Conservation (phyloP, 108 stramenopile genomes). For the Nannochloropsis granulata region DNA sequence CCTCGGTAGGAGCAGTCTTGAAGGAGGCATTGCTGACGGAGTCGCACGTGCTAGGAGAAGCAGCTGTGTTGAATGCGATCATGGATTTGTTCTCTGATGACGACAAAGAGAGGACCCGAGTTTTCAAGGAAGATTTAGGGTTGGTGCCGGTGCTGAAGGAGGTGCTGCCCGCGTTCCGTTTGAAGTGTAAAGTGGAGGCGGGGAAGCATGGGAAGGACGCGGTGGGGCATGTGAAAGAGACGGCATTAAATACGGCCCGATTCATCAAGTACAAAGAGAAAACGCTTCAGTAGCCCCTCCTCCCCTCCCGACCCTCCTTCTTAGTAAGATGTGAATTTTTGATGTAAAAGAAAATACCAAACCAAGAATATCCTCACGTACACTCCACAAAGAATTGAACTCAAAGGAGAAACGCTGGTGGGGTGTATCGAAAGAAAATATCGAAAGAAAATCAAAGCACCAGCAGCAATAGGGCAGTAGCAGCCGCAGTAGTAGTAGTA, state of each 20-base stretch:
- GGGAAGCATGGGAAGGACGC: neutral
- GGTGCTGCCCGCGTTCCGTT: neutral
- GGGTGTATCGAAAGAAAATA: no score
- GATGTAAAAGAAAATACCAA: no score
- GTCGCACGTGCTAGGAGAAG: neutral
- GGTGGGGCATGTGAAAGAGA: neutral
- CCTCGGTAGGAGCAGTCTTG: neutral
- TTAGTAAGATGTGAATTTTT: no score
- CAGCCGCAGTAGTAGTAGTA: no score
- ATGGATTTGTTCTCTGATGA: neutral
- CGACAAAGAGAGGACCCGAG: neutral
- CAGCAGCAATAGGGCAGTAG: no score
- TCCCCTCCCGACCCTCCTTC: no score
- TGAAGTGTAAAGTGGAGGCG: neutral
- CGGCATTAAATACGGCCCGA: neutral
- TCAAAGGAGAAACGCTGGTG: no score
- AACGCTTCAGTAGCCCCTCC: no score
- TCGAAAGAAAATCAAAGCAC: no score
- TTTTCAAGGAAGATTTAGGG: neutral
- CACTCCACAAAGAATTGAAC: no score
- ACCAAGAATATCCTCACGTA: no score
- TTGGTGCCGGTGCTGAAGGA: neutral
- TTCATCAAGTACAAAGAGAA: neutral
- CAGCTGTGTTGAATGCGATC: neutral
- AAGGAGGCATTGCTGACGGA: neutral